These are phyloP conservation scores for Saprolegnia parasitica DNA, from an alignment of 352 stramenopile species.

Conservation along the genomic window DNA sequence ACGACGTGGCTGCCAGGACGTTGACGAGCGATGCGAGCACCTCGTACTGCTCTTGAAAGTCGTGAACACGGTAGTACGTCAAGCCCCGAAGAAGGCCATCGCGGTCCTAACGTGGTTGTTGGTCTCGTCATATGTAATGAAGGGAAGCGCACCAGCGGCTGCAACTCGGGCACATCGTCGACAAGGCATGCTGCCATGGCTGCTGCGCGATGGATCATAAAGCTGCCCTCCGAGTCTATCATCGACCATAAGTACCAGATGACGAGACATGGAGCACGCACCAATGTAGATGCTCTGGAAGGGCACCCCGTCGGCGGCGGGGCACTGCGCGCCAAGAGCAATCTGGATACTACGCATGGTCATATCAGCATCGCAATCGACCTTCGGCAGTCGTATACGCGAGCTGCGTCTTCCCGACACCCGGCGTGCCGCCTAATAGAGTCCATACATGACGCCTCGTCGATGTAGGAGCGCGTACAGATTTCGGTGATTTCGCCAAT, in stretches of 20 bases:
- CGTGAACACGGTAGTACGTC: constrained; percentile 73
- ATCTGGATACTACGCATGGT: constrained; percentile 57
- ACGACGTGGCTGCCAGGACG: constrained; percentile 16
- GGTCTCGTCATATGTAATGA: constrained; percentile 1
- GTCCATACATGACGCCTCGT: not conserved
- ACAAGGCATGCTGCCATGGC: constrained; percentile 79
- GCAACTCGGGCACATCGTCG: constrained; percentile 54
- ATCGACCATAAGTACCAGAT: not conserved
- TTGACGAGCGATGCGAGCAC: constrained; percentile 64
- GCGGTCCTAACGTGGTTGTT: constrained; percentile 13
- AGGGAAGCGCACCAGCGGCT: constrained; percentile 7
- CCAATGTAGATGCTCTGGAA: constrained; percentile 56
- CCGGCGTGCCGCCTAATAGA: constrained; percentile 51
- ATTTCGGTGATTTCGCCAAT: constrained; percentile 75
- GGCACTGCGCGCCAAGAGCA: constrained; percentile 55
- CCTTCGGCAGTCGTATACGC: too few species aligned
- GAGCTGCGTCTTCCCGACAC: constrained; percentile 73
- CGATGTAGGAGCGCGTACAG: constrained; percentile 35
- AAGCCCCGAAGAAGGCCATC: constrained; percentile 81
- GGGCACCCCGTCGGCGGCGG: constrained; percentile 26
- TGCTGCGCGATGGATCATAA: constrained; percentile 80
- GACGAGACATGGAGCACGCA: constrained; percentile 29
- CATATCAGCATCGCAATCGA: too few species aligned
- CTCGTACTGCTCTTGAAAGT: constrained; percentile 87
- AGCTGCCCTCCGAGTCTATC: constrained; percentile 87